Conservation (phyloP, 345 rosid genomes). For the Adansonia digitata region DNA sequence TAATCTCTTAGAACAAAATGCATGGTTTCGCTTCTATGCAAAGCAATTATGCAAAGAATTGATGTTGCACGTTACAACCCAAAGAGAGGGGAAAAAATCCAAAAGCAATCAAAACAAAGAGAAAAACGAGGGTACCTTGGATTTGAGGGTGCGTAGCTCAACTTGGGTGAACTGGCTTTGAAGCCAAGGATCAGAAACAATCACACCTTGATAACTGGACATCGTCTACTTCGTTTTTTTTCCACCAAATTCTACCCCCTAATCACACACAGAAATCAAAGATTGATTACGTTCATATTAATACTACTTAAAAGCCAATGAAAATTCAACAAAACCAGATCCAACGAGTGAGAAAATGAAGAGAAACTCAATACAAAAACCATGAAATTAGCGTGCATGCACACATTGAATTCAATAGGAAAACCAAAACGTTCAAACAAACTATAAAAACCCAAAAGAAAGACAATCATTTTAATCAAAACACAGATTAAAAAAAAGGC, state of each 20-base stretch:
- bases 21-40: background rate
- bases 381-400: constrained; percentile 6
- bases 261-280: background rate
- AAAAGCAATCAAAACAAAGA: background rate
- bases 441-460: background rate
- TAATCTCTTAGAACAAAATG: background rate
- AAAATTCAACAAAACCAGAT: background rate
- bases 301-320: background rate
- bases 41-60: background rate
- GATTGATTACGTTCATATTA: background rate
- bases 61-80: background rate
- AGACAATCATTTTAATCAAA: background rate
- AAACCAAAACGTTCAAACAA: background rate
- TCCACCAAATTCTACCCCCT: constrained; percentile 1
- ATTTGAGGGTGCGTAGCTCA: constrained; percentile 90
- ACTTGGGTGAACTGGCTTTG: constrained; percentile 99
- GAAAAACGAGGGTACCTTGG: constrained; percentile 47
- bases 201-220: constrained; percentile 88
- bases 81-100: background rate
- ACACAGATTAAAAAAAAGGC: background rate
- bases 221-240: constrained; percentile 30
- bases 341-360: background rate
- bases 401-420: background rate
- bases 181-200: constrained; percentile 95
- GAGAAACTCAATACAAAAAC: background rate